phyloP scores from a whole-genome alignment of 2,329 filamentous ascomycete species.

The Phaeophleospora eucalypticola region DNA sequence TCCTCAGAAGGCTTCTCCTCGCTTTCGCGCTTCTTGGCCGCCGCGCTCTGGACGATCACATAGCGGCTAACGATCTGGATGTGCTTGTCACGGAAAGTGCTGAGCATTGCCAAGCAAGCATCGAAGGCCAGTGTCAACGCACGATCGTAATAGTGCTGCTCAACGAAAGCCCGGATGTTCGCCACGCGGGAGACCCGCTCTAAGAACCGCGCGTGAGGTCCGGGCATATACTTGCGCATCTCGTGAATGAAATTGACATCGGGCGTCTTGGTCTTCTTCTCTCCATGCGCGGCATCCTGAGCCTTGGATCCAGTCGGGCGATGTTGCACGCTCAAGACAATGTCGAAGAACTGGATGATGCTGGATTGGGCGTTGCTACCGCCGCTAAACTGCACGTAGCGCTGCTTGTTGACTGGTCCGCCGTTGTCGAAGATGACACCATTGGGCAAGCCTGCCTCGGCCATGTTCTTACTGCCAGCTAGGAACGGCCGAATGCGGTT shows the following conservation, averaged over 20 bases:
- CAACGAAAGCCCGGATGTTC: slow-evolving; percentile 83
- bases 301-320: slow-evolving; percentile 75
- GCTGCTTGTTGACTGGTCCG: slow-evolving; percentile 46
- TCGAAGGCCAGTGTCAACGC: slow-evolving; percentile 79
- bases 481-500: slow-evolving; percentile 93
- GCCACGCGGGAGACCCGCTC: slow-evolving; percentile 72
- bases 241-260: slow-evolving; percentile 85
- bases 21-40: slow-evolving; percentile 47
- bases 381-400: slow-evolving; percentile 81
- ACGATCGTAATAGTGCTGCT: slow-evolving; percentile 56
- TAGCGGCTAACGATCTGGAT: slow-evolving; percentile 95
- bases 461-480: slow-evolving; percentile 97
- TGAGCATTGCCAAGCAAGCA: slow-evolving; percentile 77
- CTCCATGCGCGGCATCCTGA: slow-evolving; percentile 36
- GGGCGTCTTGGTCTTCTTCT: slow-evolving; percentile 41
- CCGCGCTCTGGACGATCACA: slow-evolving; percentile 82
- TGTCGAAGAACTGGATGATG: slow-evolving; percentile 94
- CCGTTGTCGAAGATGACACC: slow-evolving; percentile 83
- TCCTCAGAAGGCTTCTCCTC: slow-evolving; percentile 27
- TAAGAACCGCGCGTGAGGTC: slow-evolving; percentile 83
- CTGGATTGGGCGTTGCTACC: slow-evolving; percentile 97
- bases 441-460: slow-evolving; percentile 80
- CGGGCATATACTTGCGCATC: slow-evolving; percentile 97
- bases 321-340: slow-evolving; percentile 84
- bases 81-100: slow-evolving; percentile 81